phyloP scores from a whole-genome alignment of 257 asterid genomes.

The Jaltomata sinuosa region DNA sequence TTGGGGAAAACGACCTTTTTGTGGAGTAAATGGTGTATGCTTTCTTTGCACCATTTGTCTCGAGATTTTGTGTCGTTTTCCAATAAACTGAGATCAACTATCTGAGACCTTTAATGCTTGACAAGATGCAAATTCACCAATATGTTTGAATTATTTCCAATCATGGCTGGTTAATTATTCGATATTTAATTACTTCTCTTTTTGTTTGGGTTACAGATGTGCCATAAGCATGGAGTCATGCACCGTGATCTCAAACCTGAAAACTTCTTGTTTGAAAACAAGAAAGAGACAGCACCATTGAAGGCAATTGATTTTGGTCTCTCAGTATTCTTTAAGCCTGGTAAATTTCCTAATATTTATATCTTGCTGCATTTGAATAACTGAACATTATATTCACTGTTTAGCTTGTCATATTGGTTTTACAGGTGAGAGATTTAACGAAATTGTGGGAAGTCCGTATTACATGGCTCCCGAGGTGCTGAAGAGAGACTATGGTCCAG shows the following conservation, averaged over 20 bases:
- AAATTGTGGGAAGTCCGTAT: constrained; percentile 44
- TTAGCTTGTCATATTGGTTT: background rate
- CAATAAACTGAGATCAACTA: background rate
- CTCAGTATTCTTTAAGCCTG: constrained; percentile 36
- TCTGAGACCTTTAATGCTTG: background rate
- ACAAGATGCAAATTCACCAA: background rate
- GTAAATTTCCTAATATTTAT: constrained; percentile 8
- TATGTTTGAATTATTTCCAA: background rate
- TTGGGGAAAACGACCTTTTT: background rate
- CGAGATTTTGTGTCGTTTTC: background rate
- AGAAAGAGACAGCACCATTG: constrained; percentile 36
- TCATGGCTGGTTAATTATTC: background rate
- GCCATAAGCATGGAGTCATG: constrained; percentile 45
- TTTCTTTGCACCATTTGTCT: background rate
- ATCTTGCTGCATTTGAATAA: background rate
- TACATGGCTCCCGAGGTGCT: constrained; percentile 53
- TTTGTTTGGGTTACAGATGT: constrained; percentile 20
- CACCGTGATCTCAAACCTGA: constrained; percentile 50
- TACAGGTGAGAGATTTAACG: constrained; percentile 32
- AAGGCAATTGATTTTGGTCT: constrained; percentile 46
- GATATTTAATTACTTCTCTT: background rate
- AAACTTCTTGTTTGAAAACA: constrained; percentile 35
- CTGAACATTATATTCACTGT: background rate
- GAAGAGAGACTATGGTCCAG: constrained; percentile 41
- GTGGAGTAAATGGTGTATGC: background rate